Base-by-base conservation (phyloP, 2,329 filamentous ascomycete species). In the Aspergillus ruber region DNA sequence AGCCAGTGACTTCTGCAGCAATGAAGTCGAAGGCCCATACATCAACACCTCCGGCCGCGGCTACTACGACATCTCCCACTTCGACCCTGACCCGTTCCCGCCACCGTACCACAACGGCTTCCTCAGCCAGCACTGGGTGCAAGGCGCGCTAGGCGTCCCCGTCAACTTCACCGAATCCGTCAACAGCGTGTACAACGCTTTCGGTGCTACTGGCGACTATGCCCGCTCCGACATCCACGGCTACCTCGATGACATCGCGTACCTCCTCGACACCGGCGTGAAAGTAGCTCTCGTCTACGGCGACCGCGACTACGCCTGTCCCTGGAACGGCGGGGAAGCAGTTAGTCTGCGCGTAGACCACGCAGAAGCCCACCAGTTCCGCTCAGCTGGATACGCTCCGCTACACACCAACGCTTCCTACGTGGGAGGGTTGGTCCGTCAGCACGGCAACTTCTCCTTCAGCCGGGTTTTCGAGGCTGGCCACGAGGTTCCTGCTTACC, bases 281-380 rank as follows among this genome's bases (percentile, higher is more conserved):
- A 79, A 79, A 50, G 78, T 83, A 3, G 70, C 77, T 36, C 62
- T 82, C 23, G 68, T 80, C 35, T 81, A 82, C 55, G 80, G 80
- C 2, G 80, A 83, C 56, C 71, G 76, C 2, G 80, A 83, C 57
- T 82, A 74, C 53, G 70, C 73, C 2, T 78, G 76, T 57, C 78
- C 79, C 53, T 82, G 79, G 80, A 66, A 79, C 18, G 79, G 78
- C 7, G 79, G 77, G 41, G 78, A 82, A 56, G 61, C 67, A 5
- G 72, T 74, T 6, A 76, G 74, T 46, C 64, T 80, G 4, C 69
- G 69, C 1, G 68, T 81, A 33, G 66, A 74, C 7, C 76, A 77
- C 58, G 61, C 66, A 5, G 59, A 66, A 21, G 63, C 70, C 4
- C 58, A 65, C 5, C 57, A 64, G 2, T 82, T 82, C 65, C 64